These are phyloP conservation scores for Schizosaccharomyces pombe DNA, from an alignment of 805 yeast genomes.

Conservation along the genomic window DNA sequence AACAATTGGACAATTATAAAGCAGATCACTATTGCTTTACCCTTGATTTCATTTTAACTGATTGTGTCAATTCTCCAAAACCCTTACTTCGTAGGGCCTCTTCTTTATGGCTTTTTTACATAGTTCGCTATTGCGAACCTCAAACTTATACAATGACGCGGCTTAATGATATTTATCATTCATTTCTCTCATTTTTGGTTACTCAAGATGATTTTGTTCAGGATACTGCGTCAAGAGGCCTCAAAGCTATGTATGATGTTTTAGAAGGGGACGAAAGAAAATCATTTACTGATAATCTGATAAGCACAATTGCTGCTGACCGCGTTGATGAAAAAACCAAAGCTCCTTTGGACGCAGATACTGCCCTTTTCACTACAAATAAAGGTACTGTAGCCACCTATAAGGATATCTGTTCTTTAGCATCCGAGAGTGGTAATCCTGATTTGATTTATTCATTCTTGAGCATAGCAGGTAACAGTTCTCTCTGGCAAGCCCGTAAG, in stretches of 20 bases:
- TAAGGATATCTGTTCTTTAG: constrained; percentile 47
- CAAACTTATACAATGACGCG: constrained; percentile 18
- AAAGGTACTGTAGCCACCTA: constrained; percentile 60
- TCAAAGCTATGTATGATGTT: constrained; percentile 55
- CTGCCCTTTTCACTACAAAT: constrained; percentile 23
- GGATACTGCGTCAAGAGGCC: constrained; percentile 76
- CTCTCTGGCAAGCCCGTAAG: constrained; percentile 76
- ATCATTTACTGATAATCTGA: constrained; percentile 43
- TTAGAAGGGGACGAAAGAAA: constrained; percentile 50
- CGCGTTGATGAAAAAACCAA: background rate
- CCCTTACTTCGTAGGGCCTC: constrained; percentile 19
- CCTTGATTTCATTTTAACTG: constrained; percentile 25
- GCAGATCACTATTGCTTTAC: too few relatives aligned
- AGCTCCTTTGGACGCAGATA: constrained; percentile 14
- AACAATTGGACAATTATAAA: too few relatives aligned
- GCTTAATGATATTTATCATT: constrained; percentile 40
- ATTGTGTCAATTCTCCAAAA: background rate
- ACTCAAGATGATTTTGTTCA: constrained; percentile 74
- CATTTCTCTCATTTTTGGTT: constrained; percentile 56
- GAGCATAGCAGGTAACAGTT: constrained; percentile 71
- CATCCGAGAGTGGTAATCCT: constrained; percentile 91
- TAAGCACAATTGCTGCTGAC: constrained; percentile 58
- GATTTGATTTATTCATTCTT: constrained; percentile 79
- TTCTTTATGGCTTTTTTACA: constrained; percentile 65
- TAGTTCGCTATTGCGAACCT: constrained; percentile 50